Percentiles rank a stretch among this genome's conserved stretches.
phyloP scores from a whole-genome alignment of 2,329 filamentous ascomycete species.

The Ceratocystis alfenasii region DNA sequence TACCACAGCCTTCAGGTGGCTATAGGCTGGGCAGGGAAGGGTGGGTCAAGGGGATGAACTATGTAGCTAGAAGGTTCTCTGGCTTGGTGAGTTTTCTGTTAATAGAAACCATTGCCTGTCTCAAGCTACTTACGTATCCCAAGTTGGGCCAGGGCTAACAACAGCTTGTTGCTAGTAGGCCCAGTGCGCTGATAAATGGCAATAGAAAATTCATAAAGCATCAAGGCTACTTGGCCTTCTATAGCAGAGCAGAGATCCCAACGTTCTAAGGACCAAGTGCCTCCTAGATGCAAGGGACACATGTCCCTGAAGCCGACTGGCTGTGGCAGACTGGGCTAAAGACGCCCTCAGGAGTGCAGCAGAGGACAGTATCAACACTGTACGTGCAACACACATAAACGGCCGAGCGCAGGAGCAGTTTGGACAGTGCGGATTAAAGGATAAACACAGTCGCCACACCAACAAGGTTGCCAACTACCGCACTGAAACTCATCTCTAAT shows the following conservation, averaged over 20 bases:
- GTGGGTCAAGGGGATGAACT: background rate
- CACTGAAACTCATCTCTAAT: background rate
- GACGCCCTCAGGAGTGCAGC: constrained; percentile 1
- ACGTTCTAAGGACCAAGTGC: background rate
- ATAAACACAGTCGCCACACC: background rate
- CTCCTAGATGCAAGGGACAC: constrained; percentile 13
- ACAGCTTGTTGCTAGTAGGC: no score
- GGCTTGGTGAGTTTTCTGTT: background rate
- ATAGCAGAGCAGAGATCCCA: constrained; percentile 12
- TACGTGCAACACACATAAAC: background rate
- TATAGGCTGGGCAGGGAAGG: background rate
- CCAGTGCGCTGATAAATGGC: no score
- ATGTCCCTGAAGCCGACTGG: background rate
- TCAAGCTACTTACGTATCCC: no score
- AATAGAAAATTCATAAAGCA: no score
- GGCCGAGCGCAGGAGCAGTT: background rate
- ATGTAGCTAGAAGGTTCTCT: background rate
- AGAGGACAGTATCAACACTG: background rate
- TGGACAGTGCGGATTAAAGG: background rate
- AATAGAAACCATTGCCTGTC: background rate
- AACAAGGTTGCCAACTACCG: background rate
- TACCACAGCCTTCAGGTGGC: background rate
- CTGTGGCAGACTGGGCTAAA: background rate
- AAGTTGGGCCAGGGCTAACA: no score
- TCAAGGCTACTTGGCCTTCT: background rate